A percentile compares a stretch with the other conserved stretches of the same genome.
Conservation (phyloP, 78 protist species). For the Dictyostelium intermedium region DNA sequence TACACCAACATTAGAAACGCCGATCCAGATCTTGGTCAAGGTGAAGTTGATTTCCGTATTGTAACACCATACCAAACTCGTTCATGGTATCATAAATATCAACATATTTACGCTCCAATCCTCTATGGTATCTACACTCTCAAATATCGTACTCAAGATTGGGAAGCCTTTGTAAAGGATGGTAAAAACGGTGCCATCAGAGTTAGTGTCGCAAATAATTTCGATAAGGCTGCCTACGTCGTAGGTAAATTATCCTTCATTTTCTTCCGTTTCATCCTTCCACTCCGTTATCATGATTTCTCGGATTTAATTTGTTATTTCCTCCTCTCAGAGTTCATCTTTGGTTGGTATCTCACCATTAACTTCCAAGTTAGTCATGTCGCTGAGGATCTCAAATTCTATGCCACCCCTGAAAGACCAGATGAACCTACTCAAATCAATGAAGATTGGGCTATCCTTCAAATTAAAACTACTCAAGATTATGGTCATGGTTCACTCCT, state of each 20-base stretch:
- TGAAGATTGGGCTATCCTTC: slow-evolving; percentile 76
- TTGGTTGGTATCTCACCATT: slow-evolving; percentile 60
- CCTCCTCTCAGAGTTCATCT: slow-evolving; percentile 13
- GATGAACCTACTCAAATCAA: slow-evolving; percentile 52
- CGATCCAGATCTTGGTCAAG: slow-evolving; percentile 70
- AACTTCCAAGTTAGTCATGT: slow-evolving; percentile 78
- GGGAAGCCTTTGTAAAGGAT: slow-evolving; percentile 1
- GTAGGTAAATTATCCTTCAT: slow-evolving; percentile 25
- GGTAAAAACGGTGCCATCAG: slow-evolving; percentile 37
- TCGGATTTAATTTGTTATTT: neutral
- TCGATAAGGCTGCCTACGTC: neutral
- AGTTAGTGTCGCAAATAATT: slow-evolving; percentile 12
- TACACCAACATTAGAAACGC: slow-evolving; percentile 68
- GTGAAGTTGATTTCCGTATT: slow-evolving; percentile 62
- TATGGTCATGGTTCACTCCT: slow-evolving; percentile 48
- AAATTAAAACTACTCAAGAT: slow-evolving; percentile 66
- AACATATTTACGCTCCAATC: slow-evolving; percentile 79
- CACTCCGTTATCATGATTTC: slow-evolving; percentile 18
- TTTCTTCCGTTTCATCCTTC: slow-evolving; percentile 61
- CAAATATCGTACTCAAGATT: slow-evolving; percentile 54
- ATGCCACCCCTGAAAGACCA: slow-evolving; percentile 41
- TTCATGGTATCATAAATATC: slow-evolving; percentile 66
- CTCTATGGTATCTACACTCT: slow-evolving; percentile 70
- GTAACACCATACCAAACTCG: slow-evolving; percentile 41
- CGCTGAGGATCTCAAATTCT: slow-evolving; percentile 44